Evolutionary conservation across 768 basidiomycete species (phyloP), one percentile per base, ranked within the genome.

Genomic region (Myochromella boudieri): DNA sequence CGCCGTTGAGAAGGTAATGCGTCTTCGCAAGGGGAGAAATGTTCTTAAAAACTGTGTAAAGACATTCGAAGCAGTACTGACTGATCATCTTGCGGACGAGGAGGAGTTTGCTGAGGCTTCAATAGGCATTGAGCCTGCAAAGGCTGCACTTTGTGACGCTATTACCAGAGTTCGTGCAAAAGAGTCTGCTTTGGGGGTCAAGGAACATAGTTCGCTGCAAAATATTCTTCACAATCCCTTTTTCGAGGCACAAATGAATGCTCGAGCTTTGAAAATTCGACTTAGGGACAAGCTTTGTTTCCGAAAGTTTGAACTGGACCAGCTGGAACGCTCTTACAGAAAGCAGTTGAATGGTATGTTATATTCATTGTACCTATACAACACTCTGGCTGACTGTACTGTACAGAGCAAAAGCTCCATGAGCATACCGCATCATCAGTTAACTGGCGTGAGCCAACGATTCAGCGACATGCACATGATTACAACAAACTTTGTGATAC

Each of bases 401-500:
- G 10, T 50, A 40, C 31, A 64, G 63, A 64, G 10, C 18, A 52
- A 3, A 65, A 65, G 29, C 44, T 69, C 18, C 46, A 56, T n/a
- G 44, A 42, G 1, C 66, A 70, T 46, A 61, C 62, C 4, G 45
- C 64, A 14, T 22, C 50, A 4, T 53, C 58, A 2, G 50, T 68
- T 6, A 56, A 61, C 14, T 24, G 53, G 3, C 53, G 59, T 11
- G 62, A 68, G 17, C 64, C 63, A 6, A 53, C 54, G 4, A 66
- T 70, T 22, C 31, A 48, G 12, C 44, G 52, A 9, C 42, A 64
- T 11, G 59, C 51, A 4, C 42, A 26, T 0, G 53, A 52, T 3
- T 68, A 66, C 51, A 71, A 71, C 47, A 56, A 55, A 5, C 41
- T 65, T 12, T 62, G 62, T 28, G 41, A 42, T 3, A 43, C 57